Conservation (phyloP, 2,329 filamentous ascomycete genomes). For the Sclerotinia minor region DNA sequence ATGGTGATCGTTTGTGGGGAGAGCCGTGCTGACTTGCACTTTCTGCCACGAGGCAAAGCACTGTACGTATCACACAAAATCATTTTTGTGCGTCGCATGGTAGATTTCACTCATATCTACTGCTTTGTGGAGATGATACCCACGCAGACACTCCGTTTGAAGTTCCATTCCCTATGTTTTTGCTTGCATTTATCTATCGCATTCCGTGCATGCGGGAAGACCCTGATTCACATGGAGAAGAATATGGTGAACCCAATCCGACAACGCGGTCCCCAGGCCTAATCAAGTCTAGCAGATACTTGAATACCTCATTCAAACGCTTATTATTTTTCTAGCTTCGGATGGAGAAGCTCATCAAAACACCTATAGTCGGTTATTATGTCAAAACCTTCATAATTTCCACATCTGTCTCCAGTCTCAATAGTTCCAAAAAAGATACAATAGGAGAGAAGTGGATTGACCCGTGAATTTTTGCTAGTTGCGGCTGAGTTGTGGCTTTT, state of each 20-base stretch:
- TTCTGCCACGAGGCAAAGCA: background rate
- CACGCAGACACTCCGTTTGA: no score
- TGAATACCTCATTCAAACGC: background rate
- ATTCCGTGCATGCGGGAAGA: background rate
- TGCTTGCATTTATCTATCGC: background rate
- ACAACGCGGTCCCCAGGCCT: background rate
- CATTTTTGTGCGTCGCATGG: background rate
- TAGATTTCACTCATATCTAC: background rate
- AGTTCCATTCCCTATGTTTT: no score
- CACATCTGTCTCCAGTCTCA: background rate
- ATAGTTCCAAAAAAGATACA: background rate
- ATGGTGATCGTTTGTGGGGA: background rate
- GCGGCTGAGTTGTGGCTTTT: constrained; percentile 15
- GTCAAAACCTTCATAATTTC: constrained; percentile 13
- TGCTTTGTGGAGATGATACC: background rate
- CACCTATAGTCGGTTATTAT: background rate
- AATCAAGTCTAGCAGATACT: background rate
- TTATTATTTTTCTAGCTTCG: no score
- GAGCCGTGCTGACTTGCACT: background rate
- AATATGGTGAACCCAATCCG: background rate
- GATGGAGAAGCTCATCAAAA: background rate
- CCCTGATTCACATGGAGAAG: background rate
- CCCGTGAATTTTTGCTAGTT: background rate
- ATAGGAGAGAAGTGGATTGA: constrained; percentile 1
- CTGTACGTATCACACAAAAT: background rate